Conservation (phyloP, 1,284 basidiomycete genomes). For the Ceratobasidium sp. region DNA sequence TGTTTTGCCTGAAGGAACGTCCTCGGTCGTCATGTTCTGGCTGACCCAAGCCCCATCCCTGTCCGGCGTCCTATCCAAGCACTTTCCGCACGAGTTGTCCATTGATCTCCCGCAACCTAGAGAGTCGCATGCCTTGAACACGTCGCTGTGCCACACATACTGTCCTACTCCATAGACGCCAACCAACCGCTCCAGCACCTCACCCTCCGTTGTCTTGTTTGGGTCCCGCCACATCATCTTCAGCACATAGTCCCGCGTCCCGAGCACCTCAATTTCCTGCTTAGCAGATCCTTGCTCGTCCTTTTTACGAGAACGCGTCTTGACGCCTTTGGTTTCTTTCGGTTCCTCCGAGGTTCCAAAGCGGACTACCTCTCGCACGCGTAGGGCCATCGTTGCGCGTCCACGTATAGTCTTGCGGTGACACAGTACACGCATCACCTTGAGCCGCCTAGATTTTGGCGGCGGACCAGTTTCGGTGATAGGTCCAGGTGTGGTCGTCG, state of each 20-base stretch:
- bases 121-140: background rate
- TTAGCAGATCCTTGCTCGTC: background rate
- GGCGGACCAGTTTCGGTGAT: background rate
- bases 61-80: conserved; percentile 11
- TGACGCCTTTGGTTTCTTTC: too few relatives aligned
- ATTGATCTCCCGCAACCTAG: background rate
- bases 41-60: background rate
- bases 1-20: background rate
- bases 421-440: conserved; percentile 24
- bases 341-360: background rate
- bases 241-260: conserved; percentile 16
- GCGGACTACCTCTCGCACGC: conserved; percentile 15
- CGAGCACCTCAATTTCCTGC: background rate
- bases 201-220: background rate
- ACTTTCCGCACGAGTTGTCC: background rate
- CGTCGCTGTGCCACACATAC: conserved; percentile 30
- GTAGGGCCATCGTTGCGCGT: conserved; percentile 29
- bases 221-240: conserved; percentile 41
- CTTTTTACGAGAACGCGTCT: background rate
- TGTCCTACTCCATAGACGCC: conserved; percentile 31
- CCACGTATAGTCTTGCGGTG: conserved; percentile 25
- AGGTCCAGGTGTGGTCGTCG: background rate
- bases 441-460: background rate
- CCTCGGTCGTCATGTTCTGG: background rate
- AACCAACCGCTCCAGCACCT: conserved; percentile 8